Conservation (phyloP, 2,329 filamentous ascomycete genomes). For the Apiospora saccharicola region DNA sequence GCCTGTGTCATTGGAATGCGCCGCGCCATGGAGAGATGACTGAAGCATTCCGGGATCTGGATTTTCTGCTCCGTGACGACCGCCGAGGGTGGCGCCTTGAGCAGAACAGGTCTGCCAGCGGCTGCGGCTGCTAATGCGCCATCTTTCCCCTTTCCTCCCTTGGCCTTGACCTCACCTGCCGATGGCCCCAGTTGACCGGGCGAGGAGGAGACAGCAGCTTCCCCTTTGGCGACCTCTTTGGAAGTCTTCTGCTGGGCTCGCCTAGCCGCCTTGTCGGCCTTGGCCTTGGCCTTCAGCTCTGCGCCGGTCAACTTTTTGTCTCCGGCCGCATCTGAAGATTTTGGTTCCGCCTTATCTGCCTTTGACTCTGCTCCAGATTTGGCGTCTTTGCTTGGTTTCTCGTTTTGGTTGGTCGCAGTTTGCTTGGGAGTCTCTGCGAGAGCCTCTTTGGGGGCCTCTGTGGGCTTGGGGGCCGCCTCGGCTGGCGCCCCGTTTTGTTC, state of each 20-base stretch:
- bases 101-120: constrained; percentile 39
- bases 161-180: constrained; percentile 55
- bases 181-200: constrained; percentile 48
- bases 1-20: constrained; percentile 62
- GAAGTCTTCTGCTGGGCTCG: constrained; percentile 74
- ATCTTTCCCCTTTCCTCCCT: constrained; percentile 55
- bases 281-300: constrained; percentile 86
- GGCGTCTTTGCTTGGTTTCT: neutral
- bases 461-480: constrained; percentile 13
- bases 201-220: constrained; percentile 41
- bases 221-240: constrained; percentile 52
- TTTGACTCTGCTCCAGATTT: constrained; percentile 31
- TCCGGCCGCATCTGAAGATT: constrained; percentile 37
- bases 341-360: constrained; percentile 33
- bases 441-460: neutral
- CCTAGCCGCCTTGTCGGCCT: constrained; percentile 89
- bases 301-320: constrained; percentile 71
- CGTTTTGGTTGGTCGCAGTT: constrained; percentile 16
- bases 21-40: constrained; percentile 77
- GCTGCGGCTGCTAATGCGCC: constrained; percentile 39
- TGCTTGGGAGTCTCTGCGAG: constrained; percentile 5
- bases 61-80: constrained; percentile 64
- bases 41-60: constrained; percentile 76
- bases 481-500: constrained; percentile 23
- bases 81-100: constrained; percentile 47